Evolutionary conservation across 331 rosid genomes (phyloP).

Genomic region (Pyracantha coccinea): DNA sequence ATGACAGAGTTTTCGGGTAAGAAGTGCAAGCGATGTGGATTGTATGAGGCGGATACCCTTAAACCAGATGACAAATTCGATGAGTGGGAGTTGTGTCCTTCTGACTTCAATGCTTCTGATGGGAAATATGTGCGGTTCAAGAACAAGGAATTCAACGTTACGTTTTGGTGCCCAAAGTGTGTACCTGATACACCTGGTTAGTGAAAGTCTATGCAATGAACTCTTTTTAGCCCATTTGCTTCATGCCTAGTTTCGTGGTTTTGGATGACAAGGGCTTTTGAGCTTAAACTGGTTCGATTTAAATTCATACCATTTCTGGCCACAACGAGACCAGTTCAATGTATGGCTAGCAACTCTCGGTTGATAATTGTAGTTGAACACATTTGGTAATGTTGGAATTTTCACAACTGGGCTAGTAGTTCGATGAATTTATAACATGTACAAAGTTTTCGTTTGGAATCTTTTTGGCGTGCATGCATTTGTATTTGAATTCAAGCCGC

Average conservation of each 20-base stretch:
- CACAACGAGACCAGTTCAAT: not conserved
- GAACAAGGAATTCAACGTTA: constrained; percentile 65
- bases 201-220: constrained; percentile 12
- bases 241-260: not conserved
- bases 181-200: constrained; percentile 35
- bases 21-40: constrained; percentile 93
- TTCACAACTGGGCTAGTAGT: not conserved
- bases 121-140: constrained; percentile 47
- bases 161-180: constrained; percentile 61
- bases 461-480: not conserved
- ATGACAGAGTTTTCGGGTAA: constrained; percentile 44
- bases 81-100: constrained; percentile 94
- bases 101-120: constrained; percentile 44
- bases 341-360: not conserved
- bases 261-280: not conserved
- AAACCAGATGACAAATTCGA: constrained; percentile 60
- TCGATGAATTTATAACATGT: not conserved
- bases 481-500: not conserved
- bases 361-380: not conserved
- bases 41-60: constrained; percentile 65
- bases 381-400: not conserved
- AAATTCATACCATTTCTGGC: not conserved
- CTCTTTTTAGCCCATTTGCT: not conserved
- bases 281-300: not conserved
- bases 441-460: not conserved